Conservation (phyloP, 2,329 filamentous ascomycete species). For the Pezicula neosporulosa region DNA sequence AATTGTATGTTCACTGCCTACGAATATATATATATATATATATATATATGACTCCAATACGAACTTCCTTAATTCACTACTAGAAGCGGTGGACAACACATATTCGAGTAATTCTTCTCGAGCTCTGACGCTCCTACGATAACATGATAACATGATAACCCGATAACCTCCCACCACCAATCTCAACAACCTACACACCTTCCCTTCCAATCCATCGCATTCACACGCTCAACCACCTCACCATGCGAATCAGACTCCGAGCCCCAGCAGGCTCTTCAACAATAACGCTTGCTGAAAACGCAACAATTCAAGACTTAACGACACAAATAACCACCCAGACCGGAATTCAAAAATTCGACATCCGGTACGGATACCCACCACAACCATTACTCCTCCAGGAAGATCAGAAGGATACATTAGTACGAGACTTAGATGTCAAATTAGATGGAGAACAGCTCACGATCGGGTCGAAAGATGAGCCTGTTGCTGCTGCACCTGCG, state of each 20-base stretch:
- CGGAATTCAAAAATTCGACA: slow-evolving; percentile 61
- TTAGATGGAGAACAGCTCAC: slow-evolving; percentile 68
- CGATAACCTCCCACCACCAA: too few relatives aligned
- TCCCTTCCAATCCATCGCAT: too few relatives aligned
- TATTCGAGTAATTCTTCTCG: too few relatives aligned
- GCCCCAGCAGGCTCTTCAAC: slow-evolving; percentile 70
- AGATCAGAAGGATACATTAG: slow-evolving; percentile 40
- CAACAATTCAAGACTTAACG: slow-evolving; percentile 61
- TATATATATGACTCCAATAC: too few relatives aligned
- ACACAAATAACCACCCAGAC: slow-evolving; percentile 60
- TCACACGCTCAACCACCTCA: slow-evolving; percentile 7
- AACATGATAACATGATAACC: too few relatives aligned
- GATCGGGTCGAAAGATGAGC: slow-evolving; percentile 33
- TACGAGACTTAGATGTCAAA: slow-evolving; percentile 53
- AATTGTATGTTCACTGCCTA: too few relatives aligned
- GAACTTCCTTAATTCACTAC: too few relatives aligned
- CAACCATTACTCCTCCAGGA: slow-evolving; percentile 56
- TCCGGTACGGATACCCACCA: slow-evolving; percentile 85
- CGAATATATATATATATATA: too few relatives aligned
- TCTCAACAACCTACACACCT: too few relatives aligned
- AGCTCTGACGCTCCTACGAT: too few relatives aligned
- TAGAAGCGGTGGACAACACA: too few relatives aligned
- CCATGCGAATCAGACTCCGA: slow-evolving; percentile 73
- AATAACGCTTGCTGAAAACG: slow-evolving; percentile 64
- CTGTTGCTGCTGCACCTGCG: slow-evolving; percentile 1